Evolutionary conservation across 2,329 filamentous ascomycete species (phyloP), one percentile per base, ranked within the genome.

Genomic region (Capronia americana): DNA sequence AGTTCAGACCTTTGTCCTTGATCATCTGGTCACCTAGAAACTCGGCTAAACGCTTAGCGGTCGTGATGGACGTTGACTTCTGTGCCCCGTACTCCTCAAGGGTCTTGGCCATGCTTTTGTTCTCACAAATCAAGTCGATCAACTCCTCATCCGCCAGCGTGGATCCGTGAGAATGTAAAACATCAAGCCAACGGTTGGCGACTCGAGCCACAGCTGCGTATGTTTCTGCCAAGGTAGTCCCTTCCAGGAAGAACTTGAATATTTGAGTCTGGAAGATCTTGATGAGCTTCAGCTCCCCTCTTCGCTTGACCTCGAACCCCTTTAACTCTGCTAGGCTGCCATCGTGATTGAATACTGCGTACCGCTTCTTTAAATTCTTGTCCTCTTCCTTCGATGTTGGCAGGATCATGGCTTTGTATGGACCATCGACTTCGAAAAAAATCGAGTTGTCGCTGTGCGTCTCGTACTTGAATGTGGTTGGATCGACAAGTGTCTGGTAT

Each of bases 251-350:
- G 80, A 99, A 98, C 77, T 97, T 97, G 89, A 99, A 99, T 71
- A 99, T 97, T 75, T 99, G 95, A 67, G 95, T 92, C 78, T 99
- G 95, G 78, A 99, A 99, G 76, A 98, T 99, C 80, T 99, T 99
- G 86, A 99, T 99, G 73, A 99, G 89, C 81, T 99, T 99, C 73
- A 99, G 83, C 81, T 99, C 95, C 83, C 95, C 95, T 86, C 95
- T 87, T 77, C 95, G 90, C 83, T 99, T 99, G 71, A 99, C 89
- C 75, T 99, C 95, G 75, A 99, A 99, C 5, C 95, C 95, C 76
- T 99, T 99, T 75, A 99, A 79, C 77, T 99, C 95, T 14, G 95
- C 95, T 60, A 99, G 84, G 77, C 90, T 96, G 46, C 96, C 95
- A 74, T 99, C 95, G 69, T 98, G 92, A 75, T 99, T 99, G 86